phyloP scores from a whole-genome alignment of 371 early-diverging fungal genomes.

The Chytridiales sp. region DNA sequence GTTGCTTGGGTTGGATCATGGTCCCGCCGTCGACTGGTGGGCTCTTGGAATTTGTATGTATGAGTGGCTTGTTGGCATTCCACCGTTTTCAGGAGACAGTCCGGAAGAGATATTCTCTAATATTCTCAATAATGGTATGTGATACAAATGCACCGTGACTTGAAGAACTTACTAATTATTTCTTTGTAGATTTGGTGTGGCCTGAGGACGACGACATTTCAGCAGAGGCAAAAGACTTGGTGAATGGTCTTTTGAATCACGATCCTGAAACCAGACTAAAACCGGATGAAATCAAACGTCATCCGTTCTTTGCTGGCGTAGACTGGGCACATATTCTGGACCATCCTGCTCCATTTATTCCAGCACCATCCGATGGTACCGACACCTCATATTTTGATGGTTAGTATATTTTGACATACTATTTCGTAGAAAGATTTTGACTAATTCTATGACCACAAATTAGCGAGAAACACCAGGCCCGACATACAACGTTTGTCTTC shows the following conservation, averaged over 20 bases:
- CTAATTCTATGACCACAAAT: neutral
- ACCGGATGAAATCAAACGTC: slow-evolving; percentile 55
- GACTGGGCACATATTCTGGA: slow-evolving; percentile 61
- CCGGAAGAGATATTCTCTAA: slow-evolving; percentile 82
- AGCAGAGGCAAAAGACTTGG: slow-evolving; percentile 64
- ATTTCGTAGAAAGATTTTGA: neutral
- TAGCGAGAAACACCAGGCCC: slow-evolving; percentile 53
- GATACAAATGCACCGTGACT: slow-evolving; percentile 7
- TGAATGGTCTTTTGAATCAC: slow-evolving; percentile 67
- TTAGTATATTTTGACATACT: slow-evolving; percentile 20
- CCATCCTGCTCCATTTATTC: slow-evolving; percentile 66
- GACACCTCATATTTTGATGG: slow-evolving; percentile 84
- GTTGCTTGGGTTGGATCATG: slow-evolving; percentile 76
- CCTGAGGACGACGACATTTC: slow-evolving; percentile 64
- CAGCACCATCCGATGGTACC: slow-evolving; percentile 63
- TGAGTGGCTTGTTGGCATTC: slow-evolving; percentile 82
- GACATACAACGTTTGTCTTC: slow-evolving; percentile 57
- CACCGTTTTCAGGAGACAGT: slow-evolving; percentile 83
- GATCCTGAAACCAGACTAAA: slow-evolving; percentile 65
- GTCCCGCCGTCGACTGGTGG: slow-evolving; percentile 91
- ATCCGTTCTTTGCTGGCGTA: slow-evolving; percentile 59
- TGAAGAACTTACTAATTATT: neutral
- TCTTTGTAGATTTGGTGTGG: slow-evolving; percentile 55
- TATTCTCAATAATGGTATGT: slow-evolving; percentile 54
- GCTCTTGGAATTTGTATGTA: slow-evolving; percentile 86